Evolutionary conservation across 2,329 filamentous ascomycete genomes (phyloP), one percentile per base, ranked within the genome.

Genomic region (Aspergillus caelatus): DNA sequence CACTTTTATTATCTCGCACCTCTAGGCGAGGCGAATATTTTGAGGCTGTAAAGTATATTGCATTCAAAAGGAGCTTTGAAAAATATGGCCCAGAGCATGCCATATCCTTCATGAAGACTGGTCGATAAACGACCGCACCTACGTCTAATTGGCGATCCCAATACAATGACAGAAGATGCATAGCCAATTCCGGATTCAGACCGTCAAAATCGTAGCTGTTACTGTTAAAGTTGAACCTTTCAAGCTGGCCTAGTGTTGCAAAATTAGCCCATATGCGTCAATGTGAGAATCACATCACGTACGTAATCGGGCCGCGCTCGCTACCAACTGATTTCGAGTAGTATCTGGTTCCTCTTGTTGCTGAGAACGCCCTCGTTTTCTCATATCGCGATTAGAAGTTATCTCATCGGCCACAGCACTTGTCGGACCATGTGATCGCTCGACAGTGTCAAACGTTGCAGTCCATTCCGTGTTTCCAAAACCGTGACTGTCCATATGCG

Each of bases 21-120:
- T 26, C 45, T 3, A 16, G 2, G 43, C 45, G 45, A 0, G 45
- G 45, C 6, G 10, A 26, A 16, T 23, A 28, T 21, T 48, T 26
- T 1, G 45, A 48, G 6, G 45, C 45, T 14, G 21, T 26, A 16
- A 48, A 26, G 3, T 26, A 48, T 21, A 48, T 48, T 0, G 83
- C 83, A 62, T 85, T 85, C 0, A 86, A 72, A 0, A 86, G 77
- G 0, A 86, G 71, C 41, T 82, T 81, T 0, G 83, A 85, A 63
- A 84, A 86, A 65, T 84, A 84, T 0, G 82, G 82, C 0, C 85
- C 84, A 1, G 34, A 45, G 43, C 45, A 60, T n/a, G 62, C 57
- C 61, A 66, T 64, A 41, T 64, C 59, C 12, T 54, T 48, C 65
- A 67, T 67, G 46, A 65, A 65, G 7, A 56, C 46, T 8, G 65